Base-by-base conservation (phyloP, 305 asterid genomes). In the Fraxinus baroniana region DNA sequence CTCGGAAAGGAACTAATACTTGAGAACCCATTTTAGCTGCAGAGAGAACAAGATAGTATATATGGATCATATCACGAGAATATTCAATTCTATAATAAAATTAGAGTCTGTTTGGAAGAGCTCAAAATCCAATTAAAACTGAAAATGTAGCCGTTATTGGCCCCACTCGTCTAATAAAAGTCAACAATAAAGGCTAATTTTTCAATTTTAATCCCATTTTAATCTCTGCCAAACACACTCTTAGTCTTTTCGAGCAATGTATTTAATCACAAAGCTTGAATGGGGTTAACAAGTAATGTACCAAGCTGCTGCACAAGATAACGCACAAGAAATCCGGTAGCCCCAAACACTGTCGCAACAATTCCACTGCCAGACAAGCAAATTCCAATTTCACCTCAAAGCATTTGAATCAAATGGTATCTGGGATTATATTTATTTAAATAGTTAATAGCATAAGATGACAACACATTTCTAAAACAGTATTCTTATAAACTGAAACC, bases 1-100 rank as follows among this genome's bases (percentile, higher is more conserved):
- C 99, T 77, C 99, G 93, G 88, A 94, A 94, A 44, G 97, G 98
- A 77, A 97, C 98, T 80, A 97, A 89, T n/a, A 97, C 98, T 89
- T 94, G 98, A 74, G 97, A 91, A 83, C 97, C 98, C 95, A 90
- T 93, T 93, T 92, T 97, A 87, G 98, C 99, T 96, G 87, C 81
- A 87, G 24, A 39, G 30, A 72, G 33, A 64, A 77, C 74, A 64
- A 70, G 70, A 74, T 70, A 79, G 18, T 30, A 86, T 68, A 74
- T 79, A 66, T 62, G 80, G 32, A 78, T 79, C 17, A 72, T 46
- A 80, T 30, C 8, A 68, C 36, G 72, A 39, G 30, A 82, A 71
- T 46, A 49, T 84, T 70, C 39, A 74, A 84, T 26, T 75, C 39
- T 37, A 78, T 77, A 39, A 9, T 26, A 79, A 81, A 49, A 64